A percentile compares a stretch with the other conserved stretches of the same genome.
Conservation (phyloP, 352 stramenopile species). For the Elongisporangium prolatum region DNA sequence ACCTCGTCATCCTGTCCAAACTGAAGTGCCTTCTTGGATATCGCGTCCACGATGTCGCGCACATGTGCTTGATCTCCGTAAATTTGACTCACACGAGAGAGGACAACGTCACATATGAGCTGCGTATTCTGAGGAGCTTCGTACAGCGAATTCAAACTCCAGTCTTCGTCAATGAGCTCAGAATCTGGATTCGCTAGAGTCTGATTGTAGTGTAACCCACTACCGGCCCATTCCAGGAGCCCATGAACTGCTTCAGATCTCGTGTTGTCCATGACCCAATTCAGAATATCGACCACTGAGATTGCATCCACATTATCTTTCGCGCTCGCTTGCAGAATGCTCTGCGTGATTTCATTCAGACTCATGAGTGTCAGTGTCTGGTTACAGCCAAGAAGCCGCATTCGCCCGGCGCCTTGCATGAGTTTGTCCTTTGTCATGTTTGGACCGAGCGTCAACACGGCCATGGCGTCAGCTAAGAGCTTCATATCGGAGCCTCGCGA, state of each 20-base stretch:
- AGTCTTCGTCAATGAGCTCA: conserved; percentile 45
- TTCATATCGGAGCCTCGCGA: conserved; percentile 89
- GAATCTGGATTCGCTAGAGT: conserved; percentile 11
- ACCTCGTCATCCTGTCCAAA: conserved; percentile 40
- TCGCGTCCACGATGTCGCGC: neutral
- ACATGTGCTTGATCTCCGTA: neutral
- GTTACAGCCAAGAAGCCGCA: conserved; percentile 68
- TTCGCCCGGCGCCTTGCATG: conserved; percentile 89
- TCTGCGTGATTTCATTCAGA: conserved; percentile 62
- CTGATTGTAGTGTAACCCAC: conserved; percentile 64
- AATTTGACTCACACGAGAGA: neutral
- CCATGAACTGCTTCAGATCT: conserved; percentile 52
- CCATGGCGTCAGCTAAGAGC: conserved; percentile 52
- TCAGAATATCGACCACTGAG: conserved; percentile 42
- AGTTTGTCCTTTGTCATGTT: conserved; percentile 90
- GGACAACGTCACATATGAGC: conserved; percentile 11
- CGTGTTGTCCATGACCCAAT: conserved; percentile 88
- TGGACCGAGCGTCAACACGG: conserved; percentile 80
- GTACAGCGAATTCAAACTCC: conserved; percentile 40
- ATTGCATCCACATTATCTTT: neutral
- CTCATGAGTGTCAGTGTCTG: conserved; percentile 72
- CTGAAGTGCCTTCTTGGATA: neutral
- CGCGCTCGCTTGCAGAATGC: conserved; percentile 21
- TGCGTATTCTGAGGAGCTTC: conserved; percentile 17
- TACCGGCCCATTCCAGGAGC: conserved; percentile 76